A percentile compares a stretch with the other conserved stretches of the same genome.
These are phyloP conservation scores for Pezicula neosporulosa DNA, from an alignment of 2,329 filamentous ascomycete genomes.

Conservation along the genomic window DNA sequence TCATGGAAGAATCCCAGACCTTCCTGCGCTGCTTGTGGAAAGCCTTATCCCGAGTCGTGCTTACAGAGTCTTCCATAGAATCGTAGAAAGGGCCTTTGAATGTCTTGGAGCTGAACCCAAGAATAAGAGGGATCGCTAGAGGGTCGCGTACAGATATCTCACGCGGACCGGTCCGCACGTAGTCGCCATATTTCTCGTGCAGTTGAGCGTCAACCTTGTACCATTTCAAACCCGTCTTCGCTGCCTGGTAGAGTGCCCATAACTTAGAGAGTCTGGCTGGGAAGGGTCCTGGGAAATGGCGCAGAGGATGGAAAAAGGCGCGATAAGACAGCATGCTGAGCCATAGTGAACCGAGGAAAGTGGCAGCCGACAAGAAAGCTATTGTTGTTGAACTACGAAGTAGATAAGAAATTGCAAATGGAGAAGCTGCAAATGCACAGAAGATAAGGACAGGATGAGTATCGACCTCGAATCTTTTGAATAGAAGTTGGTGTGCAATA, in stretches of 20 bases:
- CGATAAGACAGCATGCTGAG: constrained; percentile 33
- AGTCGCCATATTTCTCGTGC: constrained; percentile 31
- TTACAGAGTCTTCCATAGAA: constrained; percentile 31
- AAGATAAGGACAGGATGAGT: background rate
- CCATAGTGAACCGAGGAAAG: background rate
- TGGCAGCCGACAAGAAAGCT: background rate
- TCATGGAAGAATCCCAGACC: constrained; percentile 13
- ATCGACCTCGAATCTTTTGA: background rate
- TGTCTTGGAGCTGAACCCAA: constrained; percentile 36
- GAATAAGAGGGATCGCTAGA: constrained; percentile 27
- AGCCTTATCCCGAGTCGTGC: constrained; percentile 30
- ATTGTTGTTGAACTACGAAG: background rate
- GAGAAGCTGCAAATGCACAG: background rate
- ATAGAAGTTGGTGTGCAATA: background rate
- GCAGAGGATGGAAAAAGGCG: constrained; percentile 29
- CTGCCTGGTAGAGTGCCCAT: constrained; percentile 22
- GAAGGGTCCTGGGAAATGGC: constrained; percentile 31
- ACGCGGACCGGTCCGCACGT: constrained; percentile 32
- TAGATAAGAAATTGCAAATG: background rate
- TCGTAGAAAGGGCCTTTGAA: constrained; percentile 15
- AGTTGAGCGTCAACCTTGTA: constrained; percentile 24
- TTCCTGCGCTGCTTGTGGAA: constrained; percentile 19
- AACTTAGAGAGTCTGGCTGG: constrained; percentile 28
- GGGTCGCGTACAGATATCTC: constrained; percentile 28
- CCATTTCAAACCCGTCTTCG: constrained; percentile 16